Evolutionary conservation across 2,329 filamentous ascomycete species (phyloP), one percentile per base, ranked within the genome.

Genomic region (Paecilomyces niveus): DNA sequence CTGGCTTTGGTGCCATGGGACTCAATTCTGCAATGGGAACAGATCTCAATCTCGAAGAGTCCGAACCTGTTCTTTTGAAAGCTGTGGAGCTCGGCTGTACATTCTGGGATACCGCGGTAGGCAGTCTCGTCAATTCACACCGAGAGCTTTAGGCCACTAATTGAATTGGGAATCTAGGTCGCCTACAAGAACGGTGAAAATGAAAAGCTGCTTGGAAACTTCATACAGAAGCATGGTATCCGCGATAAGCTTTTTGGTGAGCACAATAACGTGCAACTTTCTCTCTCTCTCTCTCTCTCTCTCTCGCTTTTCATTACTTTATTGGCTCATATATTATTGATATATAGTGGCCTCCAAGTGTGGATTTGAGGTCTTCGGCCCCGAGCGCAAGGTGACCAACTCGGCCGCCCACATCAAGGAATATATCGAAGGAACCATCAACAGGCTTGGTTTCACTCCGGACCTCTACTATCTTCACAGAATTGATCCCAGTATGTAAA

Each of bases 1-100:
- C 78, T 1, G 79, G 78, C 55, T 81, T 81, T 58, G 79, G 80
- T 21, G 78, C 78, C 10, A 82, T 81, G 79, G 80, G 80, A 7
- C 63, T 81, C 11, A 79, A 71, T 60, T 76, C 74, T 58, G 76
- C 72, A 3, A 53, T 80, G 21, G 78, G 79, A 3, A 72, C 54
- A 39, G 76, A 78, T 58, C 62, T 81, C 3, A 75, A 61, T 31
- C 63, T 73, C 0, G 77, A 81, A 56, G 62, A 81, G 62, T 78
- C 79, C 3, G 79, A 81, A 60, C 78, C 78, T 11, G 78, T 81
- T 0, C 68, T 82, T 0, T 60, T 80, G 24, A 82, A 81, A 61
- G 80, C 80, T 0, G 72, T 81, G 57, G 76, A 79, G 55, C 62
- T 79, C 0, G 77, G 77, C 3, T 79, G 76, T 59, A 79, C 75